phyloP scores from a whole-genome alignment of 495 filamentous ascomycete genomes.

The Penicillium taxi region DNA sequence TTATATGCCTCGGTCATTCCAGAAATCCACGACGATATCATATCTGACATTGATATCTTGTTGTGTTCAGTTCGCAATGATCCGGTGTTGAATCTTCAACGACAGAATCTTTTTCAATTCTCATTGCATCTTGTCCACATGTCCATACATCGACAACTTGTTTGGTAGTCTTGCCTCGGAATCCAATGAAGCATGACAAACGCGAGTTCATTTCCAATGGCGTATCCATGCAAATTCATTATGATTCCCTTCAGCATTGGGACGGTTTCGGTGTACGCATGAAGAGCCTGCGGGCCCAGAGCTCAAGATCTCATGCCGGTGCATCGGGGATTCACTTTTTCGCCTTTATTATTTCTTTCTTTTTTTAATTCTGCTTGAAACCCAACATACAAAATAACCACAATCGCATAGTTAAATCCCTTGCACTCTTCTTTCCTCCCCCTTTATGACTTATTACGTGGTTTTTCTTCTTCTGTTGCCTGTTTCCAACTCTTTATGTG shows the following conservation, averaged over 20 bases:
- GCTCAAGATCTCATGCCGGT: slow-evolving; percentile 8
- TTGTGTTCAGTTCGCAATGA: too few species aligned
- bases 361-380: background rate
- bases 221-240: background rate
- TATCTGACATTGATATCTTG: too few species aligned
- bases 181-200: too few species aligned
- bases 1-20: too few species aligned
- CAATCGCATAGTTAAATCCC: too few species aligned
- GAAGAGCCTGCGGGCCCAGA: background rate
- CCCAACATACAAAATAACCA: slow-evolving; percentile 14
- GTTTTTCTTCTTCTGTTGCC: background rate
- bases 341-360: slow-evolving; percentile 5
- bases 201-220: background rate
- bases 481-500: slow-evolving; percentile 1
- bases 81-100: too few species aligned
- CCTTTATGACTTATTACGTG: background rate
- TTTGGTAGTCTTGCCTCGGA: too few species aligned
- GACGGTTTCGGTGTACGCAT: slow-evolving; percentile 6
- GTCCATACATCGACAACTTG: slow-evolving; percentile 9
- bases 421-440: too few species aligned
- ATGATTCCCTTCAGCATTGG: slow-evolving; percentile 6
- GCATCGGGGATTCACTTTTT: slow-evolving; percentile 6
- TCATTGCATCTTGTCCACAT: slow-evolving; percentile 7
- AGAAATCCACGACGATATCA: too few species aligned
- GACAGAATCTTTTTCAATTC: too few species aligned